A percentile compares a stretch with the other conserved stretches of the same genome.
Evolutionary conservation across 768 basidiomycete species (phyloP).

Genomic region (Suillus luteus): DNA sequence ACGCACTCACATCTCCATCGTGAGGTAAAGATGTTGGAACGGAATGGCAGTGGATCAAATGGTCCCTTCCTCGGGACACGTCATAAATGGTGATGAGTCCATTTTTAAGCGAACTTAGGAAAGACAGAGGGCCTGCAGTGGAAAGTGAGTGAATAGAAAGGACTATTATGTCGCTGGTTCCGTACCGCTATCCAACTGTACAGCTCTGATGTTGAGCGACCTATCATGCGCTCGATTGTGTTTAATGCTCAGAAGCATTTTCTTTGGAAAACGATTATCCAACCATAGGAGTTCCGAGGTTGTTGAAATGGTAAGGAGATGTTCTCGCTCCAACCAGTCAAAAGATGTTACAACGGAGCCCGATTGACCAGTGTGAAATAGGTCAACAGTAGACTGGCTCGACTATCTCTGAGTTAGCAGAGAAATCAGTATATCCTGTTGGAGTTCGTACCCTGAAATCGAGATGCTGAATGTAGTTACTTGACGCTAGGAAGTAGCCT

Average conservation of each 20-base stretch:
- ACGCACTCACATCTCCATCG: conserved; percentile 24
- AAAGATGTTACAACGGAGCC: conserved; percentile 55
- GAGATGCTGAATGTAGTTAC: conserved; percentile 41
- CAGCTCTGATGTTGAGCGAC: conserved; percentile 48
- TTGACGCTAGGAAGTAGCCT: conserved; percentile 50
- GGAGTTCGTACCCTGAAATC: conserved; percentile 59
- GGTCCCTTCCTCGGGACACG: conserved; percentile 43
- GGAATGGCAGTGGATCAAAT: conserved; percentile 45
- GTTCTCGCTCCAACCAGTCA: conserved; percentile 43
- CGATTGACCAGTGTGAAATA: conserved; percentile 39
- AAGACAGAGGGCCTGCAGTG: conserved; percentile 47
- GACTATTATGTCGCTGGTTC: not conserved
- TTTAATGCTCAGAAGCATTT: conserved; percentile 60
- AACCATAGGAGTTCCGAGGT: conserved; percentile 71
- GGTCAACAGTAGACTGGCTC: conserved; percentile 22
- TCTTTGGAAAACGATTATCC: conserved; percentile 58
- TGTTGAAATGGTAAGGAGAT: conserved; percentile 55
- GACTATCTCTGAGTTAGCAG: conserved; percentile 32
- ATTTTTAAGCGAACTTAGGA: conserved; percentile 63
- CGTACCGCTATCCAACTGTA: conserved; percentile 37
- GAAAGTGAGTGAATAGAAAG: conserved; percentile 7
- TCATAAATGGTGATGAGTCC: conserved; percentile 65
- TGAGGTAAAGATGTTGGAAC: conserved; percentile 44
- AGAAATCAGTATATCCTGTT: conserved; percentile 6
- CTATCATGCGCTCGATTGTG: conserved; percentile 66